Evolutionary conservation across 2,329 filamentous ascomycete genomes (phyloP).

Genomic region (Rachicladosporium sp.): DNA sequence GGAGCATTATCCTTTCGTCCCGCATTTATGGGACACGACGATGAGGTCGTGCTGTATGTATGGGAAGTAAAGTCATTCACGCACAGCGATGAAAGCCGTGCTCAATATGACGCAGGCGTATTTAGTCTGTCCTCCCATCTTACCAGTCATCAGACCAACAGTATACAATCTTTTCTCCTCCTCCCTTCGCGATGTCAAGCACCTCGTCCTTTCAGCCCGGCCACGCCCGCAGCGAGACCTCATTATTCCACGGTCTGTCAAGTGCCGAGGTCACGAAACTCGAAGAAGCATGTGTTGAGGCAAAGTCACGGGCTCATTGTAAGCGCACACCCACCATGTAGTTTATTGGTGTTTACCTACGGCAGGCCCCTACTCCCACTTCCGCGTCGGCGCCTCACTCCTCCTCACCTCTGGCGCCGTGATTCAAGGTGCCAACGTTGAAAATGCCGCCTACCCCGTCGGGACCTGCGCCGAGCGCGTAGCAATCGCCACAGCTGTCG

Average conservation of each 20-base stretch:
- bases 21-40: too few relatives aligned
- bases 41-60: too few relatives aligned
- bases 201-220: slow-evolving; percentile 11
- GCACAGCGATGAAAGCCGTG: too few relatives aligned
- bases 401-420: slow-evolving; percentile 45
- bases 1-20: too few relatives aligned
- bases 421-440: slow-evolving; percentile 67
- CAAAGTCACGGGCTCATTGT: slow-evolving; percentile 75
- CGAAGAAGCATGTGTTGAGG: slow-evolving; percentile 49
- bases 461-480: slow-evolving; percentile 92
- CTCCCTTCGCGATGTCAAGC: too few relatives aligned
- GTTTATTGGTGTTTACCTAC: neutral
- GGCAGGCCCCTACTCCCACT: slow-evolving; percentile 70
- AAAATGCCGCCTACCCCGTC: slow-evolving; percentile 87
- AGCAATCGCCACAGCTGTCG: slow-evolving; percentile 68
- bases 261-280: slow-evolving; percentile 53
- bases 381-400: slow-evolving; percentile 76
- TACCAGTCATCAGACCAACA: too few relatives aligned
- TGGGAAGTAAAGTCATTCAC: too few relatives aligned
- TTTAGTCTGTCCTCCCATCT: too few relatives aligned
- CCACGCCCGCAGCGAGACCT: slow-evolving; percentile 27
- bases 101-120: too few relatives aligned
- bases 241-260: slow-evolving; percentile 42
- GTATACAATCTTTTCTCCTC: too few relatives aligned
- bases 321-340: slow-evolving; percentile 24